phyloP scores from a whole-genome alignment of 768 basidiomycete genomes.

The Trametes meyenii region DNA sequence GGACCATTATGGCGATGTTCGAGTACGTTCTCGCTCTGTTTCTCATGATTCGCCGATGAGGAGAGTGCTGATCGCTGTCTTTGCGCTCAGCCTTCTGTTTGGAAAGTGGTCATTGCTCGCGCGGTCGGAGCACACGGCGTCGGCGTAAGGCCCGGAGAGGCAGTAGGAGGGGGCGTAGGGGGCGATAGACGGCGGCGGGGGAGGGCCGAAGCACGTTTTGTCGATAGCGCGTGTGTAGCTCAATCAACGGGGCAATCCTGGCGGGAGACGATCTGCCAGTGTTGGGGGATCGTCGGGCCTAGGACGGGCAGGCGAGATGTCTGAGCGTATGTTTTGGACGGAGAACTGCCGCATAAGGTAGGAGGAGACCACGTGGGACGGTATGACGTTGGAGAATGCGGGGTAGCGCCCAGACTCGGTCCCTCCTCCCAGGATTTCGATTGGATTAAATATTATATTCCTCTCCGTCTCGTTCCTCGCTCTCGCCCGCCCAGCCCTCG shows the following conservation, averaged over 20 bases:
- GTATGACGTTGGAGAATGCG: slow-evolving; percentile 15
- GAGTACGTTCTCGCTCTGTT: slow-evolving; percentile 56
- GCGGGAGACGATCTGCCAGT: slow-evolving; percentile 10
- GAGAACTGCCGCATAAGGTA: neutral
- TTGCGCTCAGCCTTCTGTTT: slow-evolving; percentile 39
- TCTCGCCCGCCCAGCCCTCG: neutral
- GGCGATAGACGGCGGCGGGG: neutral
- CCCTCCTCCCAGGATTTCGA: neutral
- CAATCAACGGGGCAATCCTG: slow-evolving; percentile 11
- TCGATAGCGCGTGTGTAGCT: slow-evolving; percentile 9
- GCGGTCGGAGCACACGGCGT: neutral
- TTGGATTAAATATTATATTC: no score
- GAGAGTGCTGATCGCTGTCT: slow-evolving; percentile 5
- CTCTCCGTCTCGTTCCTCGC: neutral
- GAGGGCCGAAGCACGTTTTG: neutral
- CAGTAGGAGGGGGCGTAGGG: neutral
- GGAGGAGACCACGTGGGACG: slow-evolving; percentile 5
- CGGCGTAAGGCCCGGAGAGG: slow-evolving; percentile 7
- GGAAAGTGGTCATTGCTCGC: slow-evolving; percentile 36
- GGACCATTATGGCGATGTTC: slow-evolving; percentile 93
- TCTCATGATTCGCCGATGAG: slow-evolving; percentile 9
- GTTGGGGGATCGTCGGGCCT: neutral
- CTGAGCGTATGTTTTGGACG: neutral
- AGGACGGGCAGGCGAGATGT: neutral
- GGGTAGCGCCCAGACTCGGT: slow-evolving; percentile 4